Conservation (phyloP, 164 flowering plant genomes). For the Vitis rotundifolia region DNA sequence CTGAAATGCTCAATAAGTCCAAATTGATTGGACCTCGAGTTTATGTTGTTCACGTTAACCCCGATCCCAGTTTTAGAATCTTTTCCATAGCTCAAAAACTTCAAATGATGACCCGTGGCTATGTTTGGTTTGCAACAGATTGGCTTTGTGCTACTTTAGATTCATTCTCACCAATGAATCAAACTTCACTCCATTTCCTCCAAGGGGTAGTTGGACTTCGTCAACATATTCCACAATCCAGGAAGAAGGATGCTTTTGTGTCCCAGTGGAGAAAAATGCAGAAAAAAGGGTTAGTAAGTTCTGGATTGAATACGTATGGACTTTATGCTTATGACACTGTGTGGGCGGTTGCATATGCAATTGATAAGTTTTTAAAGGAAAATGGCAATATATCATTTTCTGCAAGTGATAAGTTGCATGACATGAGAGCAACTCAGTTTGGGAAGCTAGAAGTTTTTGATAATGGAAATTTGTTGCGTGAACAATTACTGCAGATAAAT, state of each 20-base stretch:
- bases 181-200: conserved; percentile 19
- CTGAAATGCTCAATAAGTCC: conserved; percentile 36
- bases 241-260: conserved; percentile 39
- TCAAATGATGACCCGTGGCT: conserved; percentile 57
- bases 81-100: conserved; percentile 55
- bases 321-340: conserved; percentile 77
- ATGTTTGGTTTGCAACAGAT: conserved; percentile 83
- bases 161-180: conserved; percentile 31
- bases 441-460: conserved; percentile 48
- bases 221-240: conserved; percentile 52
- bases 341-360: conserved; percentile 59
- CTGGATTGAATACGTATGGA: conserved; percentile 54
- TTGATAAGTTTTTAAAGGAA: conserved; percentile 46
- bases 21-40: conserved; percentile 60
- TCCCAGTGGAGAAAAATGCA: conserved; percentile 43
- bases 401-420: conserved; percentile 17
- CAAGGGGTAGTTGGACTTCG: conserved; percentile 68
- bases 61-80: conserved; percentile 49
- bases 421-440: conserved; percentile 24
- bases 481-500: conserved; percentile 35
- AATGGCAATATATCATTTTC: conserved; percentile 50
- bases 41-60: conserved; percentile 68
- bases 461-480: conserved; percentile 40
- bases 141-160: conserved; percentile 73
- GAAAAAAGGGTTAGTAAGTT: conserved; percentile 24